phyloP scores from a whole-genome alignment of 2,329 filamentous ascomycete genomes.

The Cercospora canescens region DNA sequence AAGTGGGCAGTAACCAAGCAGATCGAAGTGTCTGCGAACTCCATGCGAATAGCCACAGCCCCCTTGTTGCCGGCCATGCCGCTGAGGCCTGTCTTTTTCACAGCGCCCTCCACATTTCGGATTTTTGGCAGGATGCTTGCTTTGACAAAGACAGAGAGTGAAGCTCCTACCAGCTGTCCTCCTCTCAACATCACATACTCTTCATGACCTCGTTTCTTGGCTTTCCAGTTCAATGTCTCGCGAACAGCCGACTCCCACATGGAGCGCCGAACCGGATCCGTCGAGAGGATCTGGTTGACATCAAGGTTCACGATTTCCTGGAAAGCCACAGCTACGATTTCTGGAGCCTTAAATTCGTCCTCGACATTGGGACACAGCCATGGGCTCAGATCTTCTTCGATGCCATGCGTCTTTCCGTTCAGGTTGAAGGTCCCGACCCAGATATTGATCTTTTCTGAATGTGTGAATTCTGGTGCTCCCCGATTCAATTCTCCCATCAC shows the following conservation, averaged over 20 bases:
- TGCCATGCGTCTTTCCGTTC: slow-evolving; percentile 80
- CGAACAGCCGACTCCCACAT: slow-evolving; percentile 85
- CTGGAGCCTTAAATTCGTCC: slow-evolving; percentile 63
- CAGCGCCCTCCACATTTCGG: slow-evolving; percentile 93
- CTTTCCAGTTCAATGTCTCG: slow-evolving; percentile 71
- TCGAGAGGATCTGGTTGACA: slow-evolving; percentile 98
- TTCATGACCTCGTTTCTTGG: slow-evolving; percentile 64
- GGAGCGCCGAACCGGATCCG: slow-evolving; percentile 81
- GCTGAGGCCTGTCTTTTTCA: slow-evolving; percentile 94
- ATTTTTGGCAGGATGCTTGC: slow-evolving; percentile 74
- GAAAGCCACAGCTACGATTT: slow-evolving; percentile 88
- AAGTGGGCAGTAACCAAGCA: slow-evolving; percentile 97
- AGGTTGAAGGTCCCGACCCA: slow-evolving; percentile 92
- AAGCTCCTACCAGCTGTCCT: slow-evolving; percentile 91
- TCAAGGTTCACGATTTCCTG: slow-evolving; percentile 98
- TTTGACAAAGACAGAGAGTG: slow-evolving; percentile 87
- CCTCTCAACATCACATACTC: slow-evolving; percentile 88
- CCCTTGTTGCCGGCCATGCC: slow-evolving; percentile 98
- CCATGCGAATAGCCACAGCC: slow-evolving; percentile 92
- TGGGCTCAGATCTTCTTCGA: slow-evolving; percentile 74
- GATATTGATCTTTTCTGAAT: slow-evolving; percentile 71
- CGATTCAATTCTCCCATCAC: slow-evolving; percentile 75
- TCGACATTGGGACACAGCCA: slow-evolving; percentile 77
- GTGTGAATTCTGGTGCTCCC: slow-evolving; percentile 69
- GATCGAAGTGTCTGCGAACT: slow-evolving; percentile 87